Percentiles rank a stretch among this genome's conserved stretches.
These are phyloP conservation scores for Parafenestella ontariensis DNA, from an alignment of 2,329 filamentous ascomycete species.

Conservation along the genomic window DNA sequence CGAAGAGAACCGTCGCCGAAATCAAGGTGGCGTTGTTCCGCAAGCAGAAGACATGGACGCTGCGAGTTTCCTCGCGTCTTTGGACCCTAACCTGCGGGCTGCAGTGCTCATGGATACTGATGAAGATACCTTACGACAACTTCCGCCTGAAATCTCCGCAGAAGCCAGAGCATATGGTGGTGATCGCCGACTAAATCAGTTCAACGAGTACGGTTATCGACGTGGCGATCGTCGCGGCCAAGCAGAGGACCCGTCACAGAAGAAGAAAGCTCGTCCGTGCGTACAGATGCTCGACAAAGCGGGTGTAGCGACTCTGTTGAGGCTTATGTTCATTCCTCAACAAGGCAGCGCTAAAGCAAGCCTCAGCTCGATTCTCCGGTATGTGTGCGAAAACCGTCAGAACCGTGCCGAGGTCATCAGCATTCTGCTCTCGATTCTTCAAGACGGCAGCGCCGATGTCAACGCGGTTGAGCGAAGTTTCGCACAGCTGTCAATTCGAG, in stretches of 20 bases:
- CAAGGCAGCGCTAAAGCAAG: conserved; percentile 84
- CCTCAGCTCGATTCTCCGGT: conserved; percentile 85
- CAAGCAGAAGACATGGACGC: conserved; percentile 80
- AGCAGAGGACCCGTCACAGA: conserved; percentile 58
- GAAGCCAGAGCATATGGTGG: conserved; percentile 79
- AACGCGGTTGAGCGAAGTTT: conserved; percentile 95
- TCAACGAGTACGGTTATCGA: conserved; percentile 48
- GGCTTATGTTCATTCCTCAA: conserved; percentile 98
- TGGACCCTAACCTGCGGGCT: conserved; percentile 83
- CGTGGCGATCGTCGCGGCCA: conserved; percentile 47
- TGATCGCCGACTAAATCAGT: conserved; percentile 62
- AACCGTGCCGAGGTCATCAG: conserved; percentile 94
- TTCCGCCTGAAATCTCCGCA: conserved; percentile 84
- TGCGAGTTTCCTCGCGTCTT: conserved; percentile 88
- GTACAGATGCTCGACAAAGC: conserved; percentile 98
- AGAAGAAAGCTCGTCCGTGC: conserved; percentile 76
- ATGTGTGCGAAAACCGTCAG: conserved; percentile 95
- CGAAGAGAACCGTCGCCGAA: conserved; percentile 77
- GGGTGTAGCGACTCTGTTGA: conserved; percentile 91
- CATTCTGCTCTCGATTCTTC: conserved; percentile 88
- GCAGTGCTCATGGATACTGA: conserved; percentile 92
- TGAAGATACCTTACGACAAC: conserved; percentile 80
- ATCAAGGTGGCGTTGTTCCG: conserved; percentile 57
- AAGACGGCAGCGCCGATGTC: conserved; percentile 93
- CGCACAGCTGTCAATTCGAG: conserved; percentile 87